Conservation (phyloP, 345 rosid species). For the Salix dunnii region DNA sequence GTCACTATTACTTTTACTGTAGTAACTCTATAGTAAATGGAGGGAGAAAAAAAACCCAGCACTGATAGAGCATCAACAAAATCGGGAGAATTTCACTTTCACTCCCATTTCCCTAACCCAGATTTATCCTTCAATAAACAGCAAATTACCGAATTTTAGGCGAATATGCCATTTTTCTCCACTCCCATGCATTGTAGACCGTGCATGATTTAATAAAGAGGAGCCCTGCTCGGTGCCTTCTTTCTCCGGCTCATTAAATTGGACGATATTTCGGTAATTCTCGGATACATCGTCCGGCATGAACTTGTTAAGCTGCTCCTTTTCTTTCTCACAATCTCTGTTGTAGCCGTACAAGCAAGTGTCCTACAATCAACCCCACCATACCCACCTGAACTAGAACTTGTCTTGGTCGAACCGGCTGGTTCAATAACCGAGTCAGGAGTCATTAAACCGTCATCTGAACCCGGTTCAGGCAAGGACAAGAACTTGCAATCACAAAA, state of each 20-base stretch:
- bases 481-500: constrained; percentile 61
- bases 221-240: constrained; percentile 79
- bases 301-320: constrained; percentile 59
- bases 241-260: constrained; percentile 62
- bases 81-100: constrained; percentile 17
- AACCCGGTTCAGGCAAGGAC: constrained; percentile 51
- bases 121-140: constrained; percentile 16
- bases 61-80: constrained; percentile 23
- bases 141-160: not conserved
- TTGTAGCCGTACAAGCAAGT: constrained; percentile 60
- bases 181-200: not conserved
- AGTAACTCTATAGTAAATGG: not conserved
- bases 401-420: constrained; percentile 46
- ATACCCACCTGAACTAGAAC: constrained; percentile 53
- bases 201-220: constrained; percentile 51
- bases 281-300: constrained; percentile 43
- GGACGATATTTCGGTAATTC: constrained; percentile 43
- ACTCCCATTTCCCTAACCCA: not conserved
- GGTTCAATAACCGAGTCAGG: constrained; percentile 68
- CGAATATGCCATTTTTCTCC: not conserved
- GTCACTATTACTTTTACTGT: constrained; percentile 8
- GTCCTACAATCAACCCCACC: constrained; percentile 51
- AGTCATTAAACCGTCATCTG: constrained; percentile 47
- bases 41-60: not conserved
- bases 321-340: constrained; percentile 70